Evolutionary conservation across 1,284 basidiomycete genomes (phyloP).

Genomic region (Microbotryum scabiosae): DNA sequence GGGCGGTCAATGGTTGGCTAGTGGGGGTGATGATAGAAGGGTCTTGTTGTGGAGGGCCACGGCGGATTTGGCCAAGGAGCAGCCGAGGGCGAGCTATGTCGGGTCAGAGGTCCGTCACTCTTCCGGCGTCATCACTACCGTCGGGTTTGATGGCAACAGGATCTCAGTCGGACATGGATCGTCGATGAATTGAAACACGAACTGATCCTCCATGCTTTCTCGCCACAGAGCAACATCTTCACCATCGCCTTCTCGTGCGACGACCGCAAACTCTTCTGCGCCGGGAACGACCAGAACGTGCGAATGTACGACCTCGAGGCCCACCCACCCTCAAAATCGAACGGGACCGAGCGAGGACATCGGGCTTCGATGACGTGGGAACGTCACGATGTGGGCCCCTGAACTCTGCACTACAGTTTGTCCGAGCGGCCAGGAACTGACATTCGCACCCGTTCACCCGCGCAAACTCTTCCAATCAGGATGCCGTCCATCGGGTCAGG

Average conservation of each 20-base stretch:
- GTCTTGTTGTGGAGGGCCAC: constrained; percentile 11
- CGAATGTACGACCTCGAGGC: constrained; percentile 36
- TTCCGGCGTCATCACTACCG: constrained; percentile 35
- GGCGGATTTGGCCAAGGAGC: constrained; percentile 31
- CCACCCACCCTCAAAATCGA: neutral
- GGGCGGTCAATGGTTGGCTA: constrained; percentile 60
- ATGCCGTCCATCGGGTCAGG: constrained; percentile 22
- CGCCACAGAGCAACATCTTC: constrained; percentile 56
- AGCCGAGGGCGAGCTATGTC: constrained; percentile 56
- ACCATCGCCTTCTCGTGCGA: constrained; percentile 57
- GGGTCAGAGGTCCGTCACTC: constrained; percentile 54
- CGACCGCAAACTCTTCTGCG: constrained; percentile 56
- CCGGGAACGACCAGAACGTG: constrained; percentile 54
- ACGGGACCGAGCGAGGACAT: too few species aligned
- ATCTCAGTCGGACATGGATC: neutral
- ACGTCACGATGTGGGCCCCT: constrained; percentile 13
- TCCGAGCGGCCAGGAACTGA: constrained; percentile 17
- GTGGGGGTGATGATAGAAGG: constrained; percentile 61
- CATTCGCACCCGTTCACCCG: constrained; percentile 33
- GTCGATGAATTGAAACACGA: neutral
- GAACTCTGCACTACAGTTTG: too few species aligned
- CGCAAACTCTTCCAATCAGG: constrained; percentile 11
- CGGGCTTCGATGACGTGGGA: neutral
- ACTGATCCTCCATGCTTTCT: neutral
- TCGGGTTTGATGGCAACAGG: constrained; percentile 43